These are phyloP conservation scores for Phytophthora boehmeriae DNA, from an alignment of 352 stramenopile species.

Conservation along the genomic window DNA sequence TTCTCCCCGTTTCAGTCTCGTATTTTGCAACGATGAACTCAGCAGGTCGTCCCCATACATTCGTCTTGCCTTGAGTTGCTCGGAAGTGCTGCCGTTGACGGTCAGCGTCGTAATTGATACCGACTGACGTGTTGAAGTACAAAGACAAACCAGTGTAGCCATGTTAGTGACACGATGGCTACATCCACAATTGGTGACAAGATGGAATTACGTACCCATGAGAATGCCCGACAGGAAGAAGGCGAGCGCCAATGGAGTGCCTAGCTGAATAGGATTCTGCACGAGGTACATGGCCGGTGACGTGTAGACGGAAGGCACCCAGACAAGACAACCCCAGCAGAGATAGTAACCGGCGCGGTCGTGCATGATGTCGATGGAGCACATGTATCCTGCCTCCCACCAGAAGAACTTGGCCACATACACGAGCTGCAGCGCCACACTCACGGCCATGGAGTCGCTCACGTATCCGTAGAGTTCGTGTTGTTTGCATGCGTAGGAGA, in stretches of 20 bases:
- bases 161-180: background rate
- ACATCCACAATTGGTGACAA: background rate
- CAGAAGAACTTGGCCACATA: conserved; percentile 99
- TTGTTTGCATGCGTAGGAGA: conserved; percentile 93
- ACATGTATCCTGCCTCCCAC: conserved; percentile 97
- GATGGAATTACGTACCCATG: conserved; percentile 51
- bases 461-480: conserved; percentile 75
- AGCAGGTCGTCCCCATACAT: conserved; percentile 92
- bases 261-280: conserved; percentile 84
- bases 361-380: conserved; percentile 97
- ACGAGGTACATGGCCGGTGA: conserved; percentile 94
- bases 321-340: conserved; percentile 97
- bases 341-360: conserved; percentile 95
- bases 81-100: conserved; percentile 94
- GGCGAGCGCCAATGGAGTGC: conserved; percentile 36
- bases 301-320: conserved; percentile 97
- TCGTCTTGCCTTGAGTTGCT: conserved; percentile 79
- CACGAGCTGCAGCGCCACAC: conserved; percentile 89
- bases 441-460: conserved; percentile 90
- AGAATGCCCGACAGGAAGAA: conserved; percentile 84
- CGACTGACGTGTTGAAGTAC: conserved; percentile 48
- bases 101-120: conserved; percentile 96
- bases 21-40: conserved; percentile 95
- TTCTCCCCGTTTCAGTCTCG: conserved; percentile 88
- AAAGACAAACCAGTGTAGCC: conserved; percentile 6